These are phyloP conservation scores for Linnemannia schmuckeri DNA, from an alignment of 192 early-diverging fungal species.

Conservation along the genomic window DNA sequence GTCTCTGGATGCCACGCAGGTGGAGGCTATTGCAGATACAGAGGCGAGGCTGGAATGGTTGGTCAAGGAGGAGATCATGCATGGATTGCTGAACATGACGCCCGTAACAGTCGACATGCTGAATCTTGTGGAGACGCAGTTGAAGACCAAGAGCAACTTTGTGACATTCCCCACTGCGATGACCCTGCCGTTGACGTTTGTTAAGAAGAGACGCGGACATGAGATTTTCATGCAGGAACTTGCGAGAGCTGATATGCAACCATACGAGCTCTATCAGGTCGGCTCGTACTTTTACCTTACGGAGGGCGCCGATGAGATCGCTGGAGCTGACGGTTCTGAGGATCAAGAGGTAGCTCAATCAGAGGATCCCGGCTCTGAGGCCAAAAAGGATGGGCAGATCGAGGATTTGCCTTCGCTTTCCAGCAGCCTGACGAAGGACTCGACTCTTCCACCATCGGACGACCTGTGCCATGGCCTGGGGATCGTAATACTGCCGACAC, in stretches of 20 bases:
- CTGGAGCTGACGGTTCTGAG: slow-evolving; percentile 1
- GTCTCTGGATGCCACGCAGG: slow-evolving; percentile 58
- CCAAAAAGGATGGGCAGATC: background rate
- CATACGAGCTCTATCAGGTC: slow-evolving; percentile 63
- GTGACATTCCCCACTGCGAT: slow-evolving; percentile 69
- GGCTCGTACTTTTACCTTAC: slow-evolving; percentile 68
- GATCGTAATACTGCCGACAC: slow-evolving; percentile 57
- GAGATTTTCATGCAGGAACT: slow-evolving; percentile 67
- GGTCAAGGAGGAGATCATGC: slow-evolving; percentile 84
- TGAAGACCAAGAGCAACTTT: slow-evolving; percentile 67
- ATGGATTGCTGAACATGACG: slow-evolving; percentile 70
- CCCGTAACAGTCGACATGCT: slow-evolving; percentile 65
- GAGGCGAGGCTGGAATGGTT: slow-evolving; percentile 69
- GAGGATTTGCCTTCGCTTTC: slow-evolving; percentile 39
- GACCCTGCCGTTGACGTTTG: slow-evolving; percentile 64
- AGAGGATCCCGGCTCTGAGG: background rate
- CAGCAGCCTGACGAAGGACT: slow-evolving; percentile 8
- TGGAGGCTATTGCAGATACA: slow-evolving; percentile 71
- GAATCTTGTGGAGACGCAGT: slow-evolving; percentile 63
- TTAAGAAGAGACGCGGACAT: slow-evolving; percentile 59
- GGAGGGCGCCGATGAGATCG: slow-evolving; percentile 27
- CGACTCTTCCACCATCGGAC: slow-evolving; percentile 32
- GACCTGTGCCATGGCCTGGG: slow-evolving; percentile 67
- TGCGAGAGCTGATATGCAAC: slow-evolving; percentile 58
- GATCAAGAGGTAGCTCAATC: slow-evolving; percentile 15